phyloP scores from a whole-genome alignment of 768 basidiomycete genomes.

The Tephrocybe rancida region DNA sequence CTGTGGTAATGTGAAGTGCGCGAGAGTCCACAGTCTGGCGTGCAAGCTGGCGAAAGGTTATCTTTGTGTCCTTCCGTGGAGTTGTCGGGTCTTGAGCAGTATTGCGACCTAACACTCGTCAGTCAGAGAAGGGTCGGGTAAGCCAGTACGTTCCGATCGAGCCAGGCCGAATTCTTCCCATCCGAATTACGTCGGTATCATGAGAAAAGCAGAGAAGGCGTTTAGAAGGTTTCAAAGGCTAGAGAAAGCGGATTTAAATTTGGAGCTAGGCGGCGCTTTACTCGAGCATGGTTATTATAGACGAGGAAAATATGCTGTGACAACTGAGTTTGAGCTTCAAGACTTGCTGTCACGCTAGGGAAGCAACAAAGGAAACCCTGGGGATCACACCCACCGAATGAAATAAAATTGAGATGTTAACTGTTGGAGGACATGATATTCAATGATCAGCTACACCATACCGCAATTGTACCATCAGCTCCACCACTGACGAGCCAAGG shows the following conservation, averaged over 20 bases:
- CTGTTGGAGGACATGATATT: slow-evolving; percentile 11
- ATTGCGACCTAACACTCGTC: background rate
- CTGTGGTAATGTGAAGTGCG: background rate
- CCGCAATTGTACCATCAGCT: slow-evolving; percentile 84
- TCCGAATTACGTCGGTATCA: slow-evolving; percentile 13
- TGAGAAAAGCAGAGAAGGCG: slow-evolving; percentile 2
- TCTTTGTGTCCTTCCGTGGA: slow-evolving; percentile 8
- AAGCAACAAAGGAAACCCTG: slow-evolving; percentile 4
- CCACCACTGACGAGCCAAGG: slow-evolving; percentile 95
- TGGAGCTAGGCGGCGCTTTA: background rate
- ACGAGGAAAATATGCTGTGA: background rate
- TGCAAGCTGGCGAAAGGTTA: background rate
- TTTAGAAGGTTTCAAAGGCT: background rate
- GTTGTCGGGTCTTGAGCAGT: slow-evolving; percentile 2
- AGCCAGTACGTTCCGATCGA: slow-evolving; percentile 23
- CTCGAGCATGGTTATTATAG: background rate
- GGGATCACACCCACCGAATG: slow-evolving; percentile 1
- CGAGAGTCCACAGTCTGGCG: background rate
- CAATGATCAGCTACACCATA: slow-evolving; percentile 78
- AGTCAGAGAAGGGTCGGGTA: slow-evolving; percentile 17
- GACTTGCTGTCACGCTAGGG: background rate
- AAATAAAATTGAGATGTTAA: background rate
- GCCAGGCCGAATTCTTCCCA: slow-evolving; percentile 4
- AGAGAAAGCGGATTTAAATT: slow-evolving; percentile 12
- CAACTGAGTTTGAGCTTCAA: background rate